A percentile compares a stretch with the other conserved stretches of the same genome.
phyloP scores from a whole-genome alignment of 2,329 filamentous ascomycete species.

The Ophiostoma triangulosporum region DNA sequence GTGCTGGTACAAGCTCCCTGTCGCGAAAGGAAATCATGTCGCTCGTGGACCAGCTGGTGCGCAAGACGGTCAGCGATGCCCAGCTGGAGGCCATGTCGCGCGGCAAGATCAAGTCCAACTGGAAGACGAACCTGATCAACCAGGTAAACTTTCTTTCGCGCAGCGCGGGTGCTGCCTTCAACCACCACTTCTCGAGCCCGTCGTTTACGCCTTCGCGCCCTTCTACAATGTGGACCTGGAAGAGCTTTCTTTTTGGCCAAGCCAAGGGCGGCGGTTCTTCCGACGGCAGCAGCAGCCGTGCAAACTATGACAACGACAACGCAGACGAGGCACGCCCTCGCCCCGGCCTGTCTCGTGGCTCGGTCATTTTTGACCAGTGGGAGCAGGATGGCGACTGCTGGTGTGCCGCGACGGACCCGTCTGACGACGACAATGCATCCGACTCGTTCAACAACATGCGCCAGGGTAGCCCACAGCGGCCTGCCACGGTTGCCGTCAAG shows the following conservation, averaged over 20 bases:
- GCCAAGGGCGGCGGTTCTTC: background rate
- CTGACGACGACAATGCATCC: background rate
- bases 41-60: constrained; percentile 29
- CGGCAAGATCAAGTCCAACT: constrained; percentile 32
- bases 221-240: background rate
- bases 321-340: background rate
- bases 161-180: constrained; percentile 52
- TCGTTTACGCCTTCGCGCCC: constrained; percentile 25
- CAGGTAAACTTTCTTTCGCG: constrained; percentile 62
- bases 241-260: constrained; percentile 9
- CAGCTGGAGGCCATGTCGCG: constrained; percentile 34
- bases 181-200: constrained; percentile 46
- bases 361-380: constrained; percentile 54
- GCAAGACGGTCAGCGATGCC: constrained; percentile 29
- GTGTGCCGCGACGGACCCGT: constrained; percentile 46
- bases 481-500: constrained; percentile 17
- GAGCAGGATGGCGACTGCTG: constrained; percentile 75
- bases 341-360: constrained; percentile 7
- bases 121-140: constrained; percentile 30
- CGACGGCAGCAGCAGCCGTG: background rate
- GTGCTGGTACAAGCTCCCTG: constrained; percentile 18
- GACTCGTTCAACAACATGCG: background rate
- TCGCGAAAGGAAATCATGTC: constrained; percentile 26
- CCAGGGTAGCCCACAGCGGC: background rate
- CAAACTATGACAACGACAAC: too few relatives aligned